Evolutionary conservation across 2,329 filamentous ascomycete genomes (phyloP).

Genomic region (Verticillium nonalfalfae): DNA sequence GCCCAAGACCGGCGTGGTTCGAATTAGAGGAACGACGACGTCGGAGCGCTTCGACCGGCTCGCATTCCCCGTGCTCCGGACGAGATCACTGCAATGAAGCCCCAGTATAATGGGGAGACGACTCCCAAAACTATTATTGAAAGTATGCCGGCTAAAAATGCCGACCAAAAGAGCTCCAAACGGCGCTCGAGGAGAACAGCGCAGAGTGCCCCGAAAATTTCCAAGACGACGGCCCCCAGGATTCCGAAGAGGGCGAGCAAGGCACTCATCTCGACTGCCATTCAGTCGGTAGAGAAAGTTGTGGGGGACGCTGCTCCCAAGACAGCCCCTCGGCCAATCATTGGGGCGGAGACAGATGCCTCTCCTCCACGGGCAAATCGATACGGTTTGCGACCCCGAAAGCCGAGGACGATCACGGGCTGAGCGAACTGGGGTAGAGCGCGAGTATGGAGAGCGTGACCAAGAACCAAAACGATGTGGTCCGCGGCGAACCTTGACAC

Average conservation of each 20-base stretch:
- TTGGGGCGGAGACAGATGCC: background rate
- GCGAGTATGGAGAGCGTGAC: background rate
- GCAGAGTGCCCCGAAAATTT: background rate
- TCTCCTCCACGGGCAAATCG: background rate
- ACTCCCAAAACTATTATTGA: background rate
- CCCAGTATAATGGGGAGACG: too few relatives aligned
- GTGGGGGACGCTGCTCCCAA: background rate
- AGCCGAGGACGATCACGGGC: background rate
- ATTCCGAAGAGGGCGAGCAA: background rate
- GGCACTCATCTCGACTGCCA: background rate
- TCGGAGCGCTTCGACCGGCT: background rate
- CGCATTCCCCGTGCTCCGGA: background rate
- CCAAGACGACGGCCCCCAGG: background rate
- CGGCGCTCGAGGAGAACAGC: background rate
- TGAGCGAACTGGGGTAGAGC: background rate
- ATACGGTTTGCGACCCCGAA: background rate
- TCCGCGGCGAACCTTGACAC: background rate
- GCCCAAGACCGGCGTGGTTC: conserved; percentile 12
- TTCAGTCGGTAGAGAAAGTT: too few relatives aligned
- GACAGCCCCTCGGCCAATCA: background rate
- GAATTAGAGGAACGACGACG: conserved; percentile 6
- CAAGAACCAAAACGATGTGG: background rate
- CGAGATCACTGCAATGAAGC: background rate
- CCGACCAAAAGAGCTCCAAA: background rate
- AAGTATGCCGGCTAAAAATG: background rate